Evolutionary conservation across 2,329 filamentous ascomycete genomes (phyloP), one percentile per base, ranked within the genome.

Genomic region (Apiospora saccharicola): DNA sequence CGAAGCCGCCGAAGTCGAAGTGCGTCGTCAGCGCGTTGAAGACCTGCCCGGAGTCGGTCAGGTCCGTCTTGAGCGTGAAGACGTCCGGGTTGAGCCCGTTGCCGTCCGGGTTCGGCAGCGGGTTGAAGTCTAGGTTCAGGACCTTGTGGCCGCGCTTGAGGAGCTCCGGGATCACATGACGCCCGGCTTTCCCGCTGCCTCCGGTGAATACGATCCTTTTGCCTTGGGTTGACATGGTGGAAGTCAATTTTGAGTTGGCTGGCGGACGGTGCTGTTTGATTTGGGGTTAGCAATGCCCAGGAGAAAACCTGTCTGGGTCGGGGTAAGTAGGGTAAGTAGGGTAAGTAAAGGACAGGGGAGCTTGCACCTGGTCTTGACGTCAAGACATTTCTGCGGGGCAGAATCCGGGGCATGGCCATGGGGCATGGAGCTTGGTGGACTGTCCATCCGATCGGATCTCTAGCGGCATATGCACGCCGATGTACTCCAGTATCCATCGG

Each of bases 1-100:
- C 53, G 67, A 73, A 72, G 22, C 77, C 82, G 26, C 75, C 81
- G 73, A 79, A 80, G 70, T 74, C 82, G 79, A 90, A 90, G 75
- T 91, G 88, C 0, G 86, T 77, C 22, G 78, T 78, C 47, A 83
- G 69, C 13, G 79, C 82, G 74, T 81, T 83, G 76, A 81, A 83
- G 49, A 82, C 81, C 72, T 83, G 81, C 2, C 82, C 82, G 0
- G 79, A 78, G 49, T 83, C 78, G 16, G 79, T 82, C 24, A 82
- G 77, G 70, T 83, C 80, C 41, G 77, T 78, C 67, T 80, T 81
- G 22, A 83, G 74, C 1, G 81, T 83, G 69, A 79, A 79, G 26
- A 82, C 80, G 71, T 75, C 75, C 10, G 72, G 73, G 51, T 74
- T 73, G 47, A 74, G 49, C 10, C 72, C 73, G 8, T 70, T 57